phyloP scores from a whole-genome alignment of 192 early-diverging fungal species.

The Powellomyces hirtus region DNA sequence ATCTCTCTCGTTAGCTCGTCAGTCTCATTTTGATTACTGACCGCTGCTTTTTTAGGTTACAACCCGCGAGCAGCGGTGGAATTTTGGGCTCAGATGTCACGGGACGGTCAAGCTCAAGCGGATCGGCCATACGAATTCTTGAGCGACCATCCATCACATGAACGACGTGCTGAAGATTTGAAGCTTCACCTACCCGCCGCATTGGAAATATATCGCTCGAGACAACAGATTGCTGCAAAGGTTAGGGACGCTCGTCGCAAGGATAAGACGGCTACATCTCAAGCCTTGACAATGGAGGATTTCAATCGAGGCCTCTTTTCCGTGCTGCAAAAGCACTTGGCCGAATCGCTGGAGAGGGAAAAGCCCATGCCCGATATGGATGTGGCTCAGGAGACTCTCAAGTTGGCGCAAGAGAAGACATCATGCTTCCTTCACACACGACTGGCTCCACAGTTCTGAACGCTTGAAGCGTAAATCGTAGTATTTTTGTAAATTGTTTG shows the following conservation, averaged over 20 bases:
- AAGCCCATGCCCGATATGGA: too few species aligned
- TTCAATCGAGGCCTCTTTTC: slow-evolving; percentile 28
- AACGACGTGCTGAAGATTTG: slow-evolving; percentile 34
- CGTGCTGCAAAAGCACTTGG: slow-evolving; percentile 14
- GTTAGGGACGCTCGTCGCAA: not conserved
- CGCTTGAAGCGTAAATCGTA: too few species aligned
- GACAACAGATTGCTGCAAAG: slow-evolving; percentile 14
- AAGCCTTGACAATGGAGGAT: slow-evolving; percentile 19
- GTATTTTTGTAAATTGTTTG: too few species aligned
- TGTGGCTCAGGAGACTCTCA: too few species aligned
- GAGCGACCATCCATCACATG: slow-evolving; percentile 41
- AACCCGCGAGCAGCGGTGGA: slow-evolving; percentile 35
- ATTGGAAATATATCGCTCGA: slow-evolving; percentile 33
- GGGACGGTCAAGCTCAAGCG: not conserved
- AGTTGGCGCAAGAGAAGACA: too few species aligned
- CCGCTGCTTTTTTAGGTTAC: too few species aligned
- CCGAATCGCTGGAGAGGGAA: not conserved
- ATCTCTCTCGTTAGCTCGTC: not conserved
- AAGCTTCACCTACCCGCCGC: slow-evolving; percentile 31
- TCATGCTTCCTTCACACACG: too few species aligned
- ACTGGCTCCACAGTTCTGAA: too few species aligned
- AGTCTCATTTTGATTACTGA: too few species aligned
- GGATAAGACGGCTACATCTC: not conserved
- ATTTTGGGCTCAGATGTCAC: slow-evolving; percentile 25
- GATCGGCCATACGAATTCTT: slow-evolving; percentile 27